Evolutionary conservation across 2,329 filamentous ascomycete species (phyloP).

Genomic region (Colletotrichum scovillei): DNA sequence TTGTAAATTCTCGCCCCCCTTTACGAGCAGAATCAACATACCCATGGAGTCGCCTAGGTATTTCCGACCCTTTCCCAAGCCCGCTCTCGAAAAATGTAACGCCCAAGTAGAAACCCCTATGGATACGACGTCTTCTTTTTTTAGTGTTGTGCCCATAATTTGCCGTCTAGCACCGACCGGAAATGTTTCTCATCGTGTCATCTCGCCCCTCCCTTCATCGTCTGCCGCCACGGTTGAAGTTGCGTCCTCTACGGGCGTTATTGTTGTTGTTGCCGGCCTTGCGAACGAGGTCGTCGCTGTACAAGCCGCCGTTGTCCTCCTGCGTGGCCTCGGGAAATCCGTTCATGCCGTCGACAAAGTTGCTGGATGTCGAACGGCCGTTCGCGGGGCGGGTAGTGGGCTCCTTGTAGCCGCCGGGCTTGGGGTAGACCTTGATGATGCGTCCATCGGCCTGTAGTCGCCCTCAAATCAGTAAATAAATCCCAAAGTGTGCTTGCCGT

Average conservation of each 20-base stretch:
- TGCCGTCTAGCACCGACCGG: neutral
- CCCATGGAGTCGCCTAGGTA: neutral
- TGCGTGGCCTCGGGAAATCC: conserved; percentile 65
- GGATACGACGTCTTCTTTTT: neutral
- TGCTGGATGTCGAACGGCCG: conserved; percentile 44
- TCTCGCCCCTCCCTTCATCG: neutral
- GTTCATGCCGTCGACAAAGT: conserved; percentile 64
- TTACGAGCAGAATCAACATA: neutral
- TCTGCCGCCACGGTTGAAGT: conserved; percentile 28
- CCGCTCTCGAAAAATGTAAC: neutral
- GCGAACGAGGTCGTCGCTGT: conserved; percentile 61
- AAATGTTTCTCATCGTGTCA: neutral
- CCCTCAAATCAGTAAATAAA: neutral
- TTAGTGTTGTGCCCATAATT: neutral
- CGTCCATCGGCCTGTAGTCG: conserved; percentile 75
- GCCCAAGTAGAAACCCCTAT: neutral
- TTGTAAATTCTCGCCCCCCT: neutral
- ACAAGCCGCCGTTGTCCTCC: conserved; percentile 52
- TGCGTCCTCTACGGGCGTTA: conserved; percentile 38
- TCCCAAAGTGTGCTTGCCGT: neutral
- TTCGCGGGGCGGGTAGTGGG: conserved; percentile 42
- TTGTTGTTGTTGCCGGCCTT: neutral
- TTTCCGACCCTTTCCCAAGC: neutral
- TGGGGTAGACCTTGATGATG: conserved; percentile 78
- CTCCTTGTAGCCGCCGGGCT: conserved; percentile 58